Evolutionary conservation across 2,329 filamentous ascomycete genomes (phyloP), one percentile per base, ranked within the genome.

Genomic region (Stemphylium vesicarium): DNA sequence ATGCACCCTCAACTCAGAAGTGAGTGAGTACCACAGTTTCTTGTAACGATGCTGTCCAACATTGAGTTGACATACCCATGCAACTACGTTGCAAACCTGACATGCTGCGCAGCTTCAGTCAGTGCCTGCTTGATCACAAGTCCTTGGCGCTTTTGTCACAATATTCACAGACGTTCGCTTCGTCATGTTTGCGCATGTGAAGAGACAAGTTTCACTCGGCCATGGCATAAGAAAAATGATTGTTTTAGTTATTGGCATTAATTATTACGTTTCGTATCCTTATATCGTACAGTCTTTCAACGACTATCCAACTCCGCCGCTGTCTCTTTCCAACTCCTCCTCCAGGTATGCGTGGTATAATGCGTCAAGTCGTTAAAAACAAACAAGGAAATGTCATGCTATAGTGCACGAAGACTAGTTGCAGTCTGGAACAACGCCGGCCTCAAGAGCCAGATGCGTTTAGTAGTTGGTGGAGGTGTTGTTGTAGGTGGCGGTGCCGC

Each of bases 401-500:
- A 4, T 9, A 31, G 36, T 12, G 31, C 39, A 41, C 10, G 3
- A 39, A 22, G 16, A n/a, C 40, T 22, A 15, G n/a, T 13, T 22
- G 32, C 18, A 43, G 29, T 44, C 24, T 49, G 42, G 26, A 33
- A 18, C 45, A 50, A 20, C 39, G 18, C 15, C 20, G 39, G 9
- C 20, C 11, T 42, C 44, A 43, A 12, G 9, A 7, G 13, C 7
- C 16, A 7, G 31, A 13, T 31, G 11, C 2, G 8, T 18, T 41
- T 62, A 60, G 41, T 60, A 62, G 47, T 62, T 60, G 43, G 56
- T 57, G 3, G 46, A 40, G 13, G 40, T 29, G 31, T 35, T 42
- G 35, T 45, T 45, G 15, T 54, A 54, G 2, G 79, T 78, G 10
- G 75, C 75, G 20, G 77, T 81, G 69, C 80, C 26, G 8, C 51